Conservation (phyloP, 2,329 filamentous ascomycete genomes). For the Colletotrichum sp. region DNA sequence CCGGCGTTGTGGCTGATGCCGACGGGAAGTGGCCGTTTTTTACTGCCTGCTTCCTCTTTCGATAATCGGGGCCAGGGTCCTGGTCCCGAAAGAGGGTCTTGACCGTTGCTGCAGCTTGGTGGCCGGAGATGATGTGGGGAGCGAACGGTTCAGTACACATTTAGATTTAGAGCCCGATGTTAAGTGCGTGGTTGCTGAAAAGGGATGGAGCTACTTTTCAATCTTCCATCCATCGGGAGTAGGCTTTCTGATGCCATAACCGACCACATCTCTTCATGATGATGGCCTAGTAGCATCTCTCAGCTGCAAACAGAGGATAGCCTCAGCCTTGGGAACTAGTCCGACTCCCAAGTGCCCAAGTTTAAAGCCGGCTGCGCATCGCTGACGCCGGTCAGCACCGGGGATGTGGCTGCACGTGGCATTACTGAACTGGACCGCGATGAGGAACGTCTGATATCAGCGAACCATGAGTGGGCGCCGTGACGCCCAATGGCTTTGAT, state of each 20-base stretch:
- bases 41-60: neutral
- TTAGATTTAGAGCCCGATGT: neutral
- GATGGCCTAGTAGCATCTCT: neutral
- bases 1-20: neutral
- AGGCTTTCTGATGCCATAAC: neutral
- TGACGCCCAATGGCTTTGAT: neutral
- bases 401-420: neutral
- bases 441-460: neutral
- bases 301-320: neutral
- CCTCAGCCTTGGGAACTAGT: neutral
- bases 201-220: neutral
- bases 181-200: neutral
- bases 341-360: neutral
- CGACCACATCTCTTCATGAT: neutral
- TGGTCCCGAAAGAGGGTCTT: constrained; percentile 14
- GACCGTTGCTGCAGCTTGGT: constrained; percentile 2
- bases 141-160: neutral
- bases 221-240: neutral
- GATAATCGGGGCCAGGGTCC: neutral
- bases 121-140: constrained; percentile 20
- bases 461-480: neutral
- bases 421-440: neutral
- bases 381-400: constrained; percentile 1
- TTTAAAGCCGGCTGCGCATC: neutral
- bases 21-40: neutral